Conservation (phyloP, 495 filamentous ascomycete genomes). For the Cenococcum geophilum region DNA sequence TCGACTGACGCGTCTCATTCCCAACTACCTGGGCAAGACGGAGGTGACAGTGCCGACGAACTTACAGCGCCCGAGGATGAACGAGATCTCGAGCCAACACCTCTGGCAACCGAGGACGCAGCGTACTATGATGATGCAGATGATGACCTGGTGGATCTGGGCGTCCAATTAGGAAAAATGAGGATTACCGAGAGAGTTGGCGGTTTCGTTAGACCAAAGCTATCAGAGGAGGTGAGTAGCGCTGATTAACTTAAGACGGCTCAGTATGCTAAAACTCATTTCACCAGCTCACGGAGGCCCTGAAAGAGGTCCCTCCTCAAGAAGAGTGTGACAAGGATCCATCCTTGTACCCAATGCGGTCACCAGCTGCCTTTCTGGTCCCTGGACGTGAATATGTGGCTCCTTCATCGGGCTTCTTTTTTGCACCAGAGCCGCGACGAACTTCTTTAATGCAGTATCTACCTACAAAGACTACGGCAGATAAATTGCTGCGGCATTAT, state of each 20-base stretch:
- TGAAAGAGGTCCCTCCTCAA: constrained; percentile 20
- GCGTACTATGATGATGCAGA: constrained; percentile 54
- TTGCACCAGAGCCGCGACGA: constrained; percentile 46
- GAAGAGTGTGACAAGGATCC: background rate
- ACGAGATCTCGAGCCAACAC: constrained; percentile 47
- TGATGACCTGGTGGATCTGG: constrained; percentile 63
- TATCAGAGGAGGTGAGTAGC: constrained; percentile 57
- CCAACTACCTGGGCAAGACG: constrained; percentile 28
- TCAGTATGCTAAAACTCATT: constrained; percentile 16
- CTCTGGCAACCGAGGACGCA: constrained; percentile 54
- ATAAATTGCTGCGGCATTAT: constrained; percentile 58
- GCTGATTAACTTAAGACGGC: constrained; percentile 12
- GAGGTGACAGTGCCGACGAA: constrained; percentile 40
- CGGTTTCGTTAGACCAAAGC: constrained; percentile 48
- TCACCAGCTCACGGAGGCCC: constrained; percentile 15
- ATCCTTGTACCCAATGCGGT: constrained; percentile 11
- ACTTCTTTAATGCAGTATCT: constrained; percentile 51
- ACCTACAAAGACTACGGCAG: constrained; percentile 45
- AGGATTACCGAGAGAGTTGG: constrained; percentile 68
- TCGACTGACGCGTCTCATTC: background rate
- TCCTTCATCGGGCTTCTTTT: constrained; percentile 59
- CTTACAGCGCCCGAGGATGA: constrained; percentile 41
- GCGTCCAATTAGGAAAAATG: constrained; percentile 62
- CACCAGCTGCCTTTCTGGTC: constrained; percentile 26
- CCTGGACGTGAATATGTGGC: constrained; percentile 39